These are phyloP conservation scores for Malassezia sympodialis DNA, from an alignment of 1,284 basidiomycete species.

Conservation along the genomic window DNA sequence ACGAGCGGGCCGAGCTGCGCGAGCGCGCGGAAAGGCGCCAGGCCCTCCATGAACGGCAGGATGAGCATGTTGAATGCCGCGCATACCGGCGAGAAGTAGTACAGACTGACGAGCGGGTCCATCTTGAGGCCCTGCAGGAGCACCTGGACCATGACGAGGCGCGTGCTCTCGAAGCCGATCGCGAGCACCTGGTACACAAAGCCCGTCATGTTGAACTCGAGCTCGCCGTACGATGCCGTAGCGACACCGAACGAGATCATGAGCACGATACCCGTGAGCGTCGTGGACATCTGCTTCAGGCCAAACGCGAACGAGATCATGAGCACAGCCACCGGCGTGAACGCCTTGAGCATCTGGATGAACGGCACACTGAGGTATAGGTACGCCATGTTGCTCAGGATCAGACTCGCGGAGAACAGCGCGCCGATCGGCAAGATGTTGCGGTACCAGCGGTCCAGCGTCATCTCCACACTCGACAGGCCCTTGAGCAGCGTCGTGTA, in stretches of 20 bases:
- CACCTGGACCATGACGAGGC: slow-evolving; percentile 91
- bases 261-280: slow-evolving; percentile 69
- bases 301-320: slow-evolving; percentile 84
- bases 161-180: slow-evolving; percentile 68
- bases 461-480: slow-evolving; percentile 68
- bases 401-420: slow-evolving; percentile 81
- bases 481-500: slow-evolving; percentile 84
- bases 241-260: slow-evolving; percentile 87
- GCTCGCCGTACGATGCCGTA: slow-evolving; percentile 74
- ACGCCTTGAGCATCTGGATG: slow-evolving; percentile 98
- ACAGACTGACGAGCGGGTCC: slow-evolving; percentile 88
- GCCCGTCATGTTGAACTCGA: slow-evolving; percentile 71
- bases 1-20: slow-evolving; percentile 64
- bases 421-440: slow-evolving; percentile 88
- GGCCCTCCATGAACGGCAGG: slow-evolving; percentile 78
- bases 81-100: slow-evolving; percentile 68
- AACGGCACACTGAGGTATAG: slow-evolving; percentile 81
- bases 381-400: slow-evolving; percentile 88
- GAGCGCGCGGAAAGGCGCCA: slow-evolving; percentile 72
- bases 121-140: slow-evolving; percentile 86
- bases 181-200: slow-evolving; percentile 57
- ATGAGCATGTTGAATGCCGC: slow-evolving; percentile 74
- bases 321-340: slow-evolving; percentile 89
- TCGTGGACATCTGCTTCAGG: slow-evolving; percentile 74
- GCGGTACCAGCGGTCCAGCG: slow-evolving; percentile 52